Evolutionary conservation across 2,329 filamentous ascomycete species (phyloP).

Genomic region (Colletotrichum limetticola): DNA sequence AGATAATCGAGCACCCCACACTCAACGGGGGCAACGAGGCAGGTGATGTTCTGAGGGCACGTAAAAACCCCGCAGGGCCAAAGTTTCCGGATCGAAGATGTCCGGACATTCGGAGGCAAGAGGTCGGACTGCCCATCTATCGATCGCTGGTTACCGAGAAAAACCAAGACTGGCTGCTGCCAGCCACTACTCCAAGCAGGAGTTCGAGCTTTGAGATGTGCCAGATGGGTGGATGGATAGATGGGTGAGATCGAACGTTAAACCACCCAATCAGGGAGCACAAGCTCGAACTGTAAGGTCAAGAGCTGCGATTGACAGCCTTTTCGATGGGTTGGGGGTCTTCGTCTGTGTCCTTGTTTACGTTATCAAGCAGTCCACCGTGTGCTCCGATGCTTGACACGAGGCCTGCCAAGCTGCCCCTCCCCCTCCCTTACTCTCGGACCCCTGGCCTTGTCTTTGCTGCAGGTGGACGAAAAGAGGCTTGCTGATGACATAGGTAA

Average conservation of each 20-base stretch:
- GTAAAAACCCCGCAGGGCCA: constrained; percentile 20
- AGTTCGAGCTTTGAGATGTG: constrained; percentile 11
- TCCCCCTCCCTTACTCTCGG: constrained; percentile 20
- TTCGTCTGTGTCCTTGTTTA: constrained; percentile 24
- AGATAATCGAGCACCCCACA: constrained; percentile 23
- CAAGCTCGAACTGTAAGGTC: not conserved
- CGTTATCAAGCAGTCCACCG: constrained; percentile 24
- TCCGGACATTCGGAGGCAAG: not conserved
- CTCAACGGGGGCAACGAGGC: constrained; percentile 11
- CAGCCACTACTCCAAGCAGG: not conserved
- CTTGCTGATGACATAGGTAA: constrained; percentile 30
- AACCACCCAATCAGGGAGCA: not conserved
- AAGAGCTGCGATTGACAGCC: constrained; percentile 1
- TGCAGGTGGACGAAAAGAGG: constrained; percentile 31
- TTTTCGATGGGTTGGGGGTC: constrained; percentile 16
- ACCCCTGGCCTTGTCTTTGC: constrained; percentile 26
- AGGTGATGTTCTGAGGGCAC: constrained; percentile 17
- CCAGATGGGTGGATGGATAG: not conserved
- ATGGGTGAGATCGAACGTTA: constrained; percentile 17
- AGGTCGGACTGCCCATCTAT: not conserved
- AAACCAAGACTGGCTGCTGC: not conserved
- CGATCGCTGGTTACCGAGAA: not conserved
- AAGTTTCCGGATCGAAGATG: not conserved
- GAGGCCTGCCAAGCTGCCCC: constrained; percentile 17
- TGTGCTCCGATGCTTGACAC: constrained; percentile 16